A percentile compares a stretch with the other conserved stretches of the same genome.
These are phyloP conservation scores for Trichothecium roseum DNA, from an alignment of 2,329 filamentous ascomycete species.

Conservation along the genomic window DNA sequence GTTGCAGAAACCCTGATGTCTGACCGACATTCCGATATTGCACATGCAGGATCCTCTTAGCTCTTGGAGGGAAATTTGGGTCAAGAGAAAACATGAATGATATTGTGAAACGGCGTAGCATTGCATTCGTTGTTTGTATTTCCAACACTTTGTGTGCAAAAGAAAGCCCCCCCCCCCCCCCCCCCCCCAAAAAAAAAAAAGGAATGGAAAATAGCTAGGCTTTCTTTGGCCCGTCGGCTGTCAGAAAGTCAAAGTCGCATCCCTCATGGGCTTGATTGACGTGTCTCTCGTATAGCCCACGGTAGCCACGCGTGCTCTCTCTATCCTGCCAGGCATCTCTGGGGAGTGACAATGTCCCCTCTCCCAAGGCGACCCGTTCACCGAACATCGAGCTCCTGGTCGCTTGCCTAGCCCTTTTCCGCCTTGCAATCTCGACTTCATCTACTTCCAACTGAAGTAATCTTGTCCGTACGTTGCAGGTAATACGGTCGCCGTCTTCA, in stretches of 20 bases:
- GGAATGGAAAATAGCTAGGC: too few relatives aligned
- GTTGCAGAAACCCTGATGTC: too few relatives aligned
- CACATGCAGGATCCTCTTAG: too few relatives aligned
- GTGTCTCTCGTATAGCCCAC: conserved; percentile 45
- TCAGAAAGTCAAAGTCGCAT: conserved; percentile 53
- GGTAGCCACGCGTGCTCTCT: conserved; percentile 40
- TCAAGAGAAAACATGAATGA: too few relatives aligned
- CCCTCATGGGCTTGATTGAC: conserved; percentile 51
- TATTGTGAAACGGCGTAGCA: too few relatives aligned
- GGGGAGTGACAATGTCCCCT: too few relatives aligned
- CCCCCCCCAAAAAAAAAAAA: too few relatives aligned
- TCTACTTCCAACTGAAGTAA: conserved; percentile 49
- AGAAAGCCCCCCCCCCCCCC: too few relatives aligned
- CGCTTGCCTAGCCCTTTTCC: conserved; percentile 23
- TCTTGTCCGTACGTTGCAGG: conserved; percentile 63
- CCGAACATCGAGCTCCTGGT: conserved; percentile 47
- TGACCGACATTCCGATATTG: too few relatives aligned
- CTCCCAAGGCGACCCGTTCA: conserved; percentile 52
- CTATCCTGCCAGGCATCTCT: conserved; percentile 27
- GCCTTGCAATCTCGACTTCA: conserved; percentile 18
- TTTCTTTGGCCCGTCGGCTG: conserved; percentile 23
- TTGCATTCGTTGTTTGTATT: too few relatives aligned
- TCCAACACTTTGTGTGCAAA: too few relatives aligned
- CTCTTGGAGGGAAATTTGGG: too few relatives aligned
- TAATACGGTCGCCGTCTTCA: conserved; percentile 64